Evolutionary conservation across 1,284 basidiomycete genomes (phyloP), one percentile per base, ranked within the genome.

Genomic region (Calocybe gambosa): DNA sequence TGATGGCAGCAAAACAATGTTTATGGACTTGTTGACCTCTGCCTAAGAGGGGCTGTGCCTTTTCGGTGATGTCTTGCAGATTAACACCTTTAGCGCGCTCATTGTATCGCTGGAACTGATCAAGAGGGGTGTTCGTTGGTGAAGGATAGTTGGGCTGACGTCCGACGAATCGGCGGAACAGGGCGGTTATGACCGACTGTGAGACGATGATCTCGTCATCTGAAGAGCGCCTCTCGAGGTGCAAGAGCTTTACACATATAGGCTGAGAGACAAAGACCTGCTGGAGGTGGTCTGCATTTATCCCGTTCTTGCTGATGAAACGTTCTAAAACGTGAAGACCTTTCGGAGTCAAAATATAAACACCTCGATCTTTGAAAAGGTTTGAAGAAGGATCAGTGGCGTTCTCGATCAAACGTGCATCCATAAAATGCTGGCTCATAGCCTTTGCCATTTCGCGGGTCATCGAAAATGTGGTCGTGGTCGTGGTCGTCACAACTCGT

Each of bases 361-460:
- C 88, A 52, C 95, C 95, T 43, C 94, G 85, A 60, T 99, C 95
- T 71, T 97, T 97, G 85, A 99, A 99, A 37, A 89, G 75, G 58
- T 86, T 85, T 18, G 87, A 88, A 23, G 78, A 75, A 16, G 87
- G 83, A 67, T 99, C 96, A 15, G 90, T 85, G 10, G 93, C 94
- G 63, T 97, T 97, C 67, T 97, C 94, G 55, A 99, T 93, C 54
- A 99, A 78, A 51, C 93, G 88, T 42, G 95, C 94, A 55, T 99
- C 95, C 89, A 99, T 95, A 62, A 98, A 99, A 62, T 98, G 94
- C 68, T 99, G 95, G 68, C 93, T 93, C 82, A 99, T 98, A 28
- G 92, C 93, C 70, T 97, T 96, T 51, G 96, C 96, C 89, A 99
- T 99, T 39, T 99, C 95, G 55, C 93, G 84, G 54, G 92, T 93